These are phyloP conservation scores for Neurospora sp. DNA, from an alignment of 495 filamentous ascomycete genomes.

Conservation along the genomic window DNA sequence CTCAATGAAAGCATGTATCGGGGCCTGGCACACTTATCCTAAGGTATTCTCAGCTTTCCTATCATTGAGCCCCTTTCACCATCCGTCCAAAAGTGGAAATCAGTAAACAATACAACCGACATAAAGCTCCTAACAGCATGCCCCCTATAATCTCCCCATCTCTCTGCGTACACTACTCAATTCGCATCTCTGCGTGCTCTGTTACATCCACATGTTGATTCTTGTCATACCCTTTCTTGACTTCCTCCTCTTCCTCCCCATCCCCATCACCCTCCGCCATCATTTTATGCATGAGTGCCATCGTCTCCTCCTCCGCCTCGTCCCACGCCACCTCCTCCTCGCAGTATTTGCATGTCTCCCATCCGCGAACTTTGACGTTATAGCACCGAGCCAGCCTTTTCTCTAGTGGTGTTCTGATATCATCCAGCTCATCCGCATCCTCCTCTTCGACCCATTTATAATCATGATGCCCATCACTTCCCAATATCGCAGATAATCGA, in stretches of 20 bases:
- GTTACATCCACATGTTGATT: not conserved
- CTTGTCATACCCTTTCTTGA: not conserved
- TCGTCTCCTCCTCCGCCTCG: not conserved
- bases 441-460: not conserved
- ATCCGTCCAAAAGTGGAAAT: not conserved
- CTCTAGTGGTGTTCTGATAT: not conserved
- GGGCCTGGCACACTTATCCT: not conserved
- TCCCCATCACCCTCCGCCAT: not conserved
- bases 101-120: not conserved
- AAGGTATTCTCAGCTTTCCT: not conserved
- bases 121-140: not conserved
- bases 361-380: not conserved
- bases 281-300: not conserved
- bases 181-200: not conserved
- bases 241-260: not conserved
- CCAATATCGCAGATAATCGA: not conserved
- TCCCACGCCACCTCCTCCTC: slow-evolving; percentile 4
- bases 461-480: not conserved
- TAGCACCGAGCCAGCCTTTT: not conserved
- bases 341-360: not conserved
- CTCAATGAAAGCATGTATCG: not conserved
- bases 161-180: not conserved
- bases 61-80: not conserved
- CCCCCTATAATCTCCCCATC: not conserved
- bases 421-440: not conserved